A percentile compares a stretch with the other conserved stretches of the same genome.
These are phyloP conservation scores for Fraxinus albicans DNA, from an alignment of 305 asterid genomes.

Conservation along the genomic window DNA sequence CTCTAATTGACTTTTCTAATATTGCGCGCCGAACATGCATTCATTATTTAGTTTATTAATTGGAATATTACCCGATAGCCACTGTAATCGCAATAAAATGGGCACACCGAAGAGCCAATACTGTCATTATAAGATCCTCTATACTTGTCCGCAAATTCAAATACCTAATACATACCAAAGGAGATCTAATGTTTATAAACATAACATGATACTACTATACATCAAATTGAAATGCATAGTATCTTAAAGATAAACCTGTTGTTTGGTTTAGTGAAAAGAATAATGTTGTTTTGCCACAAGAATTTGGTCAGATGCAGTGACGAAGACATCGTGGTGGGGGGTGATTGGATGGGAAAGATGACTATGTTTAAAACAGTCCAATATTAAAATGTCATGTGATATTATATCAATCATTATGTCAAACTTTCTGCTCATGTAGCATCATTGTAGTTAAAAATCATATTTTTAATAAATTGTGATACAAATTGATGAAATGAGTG, in stretches of 20 bases:
- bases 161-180: conserved; percentile 35
- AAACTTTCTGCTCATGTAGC: too few species aligned
- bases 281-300: too few species aligned
- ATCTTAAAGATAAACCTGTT: too few species aligned
- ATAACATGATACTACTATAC: not conserved
- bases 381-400: too few species aligned
- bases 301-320: too few species aligned
- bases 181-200: not conserved
- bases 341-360: too few species aligned
- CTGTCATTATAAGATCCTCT: conserved; percentile 61
- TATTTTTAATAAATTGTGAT: too few species aligned
- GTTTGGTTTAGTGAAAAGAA: not conserved
- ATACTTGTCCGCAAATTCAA: conserved; percentile 62
- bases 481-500: too few species aligned
- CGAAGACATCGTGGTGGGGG: too few species aligned
- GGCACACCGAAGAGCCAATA: conserved; percentile 39
- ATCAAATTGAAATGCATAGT: not conserved
- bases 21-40: not conserved
- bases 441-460: too few species aligned
- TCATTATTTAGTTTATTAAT: not conserved
- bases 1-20: not conserved
- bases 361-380: too few species aligned
- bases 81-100: conserved; percentile 39
- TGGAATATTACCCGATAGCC: conserved; percentile 33
- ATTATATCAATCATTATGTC: too few species aligned